A percentile compares a stretch with the other conserved stretches of the same genome.
Evolutionary conservation across 176 grass and related monocot species (phyloP).

Genomic region (Oryza nivara): DNA sequence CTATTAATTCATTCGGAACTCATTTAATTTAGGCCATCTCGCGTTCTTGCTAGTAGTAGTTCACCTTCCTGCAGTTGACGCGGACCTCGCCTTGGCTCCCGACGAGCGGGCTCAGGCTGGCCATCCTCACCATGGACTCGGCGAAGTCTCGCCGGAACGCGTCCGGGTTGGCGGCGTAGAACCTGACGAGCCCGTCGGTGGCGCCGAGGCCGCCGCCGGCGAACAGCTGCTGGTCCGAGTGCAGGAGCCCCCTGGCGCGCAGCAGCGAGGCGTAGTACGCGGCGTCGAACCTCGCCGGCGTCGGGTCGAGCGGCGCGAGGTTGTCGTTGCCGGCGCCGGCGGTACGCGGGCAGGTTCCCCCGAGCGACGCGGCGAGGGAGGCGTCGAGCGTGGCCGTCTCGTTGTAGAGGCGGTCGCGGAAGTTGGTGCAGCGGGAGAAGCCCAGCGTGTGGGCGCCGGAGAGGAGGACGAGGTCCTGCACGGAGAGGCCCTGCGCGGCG

Average conservation of each 20-base stretch:
- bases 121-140: slow-evolving; percentile 74
- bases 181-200: neutral
- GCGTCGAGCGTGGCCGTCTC: slow-evolving; percentile 62
- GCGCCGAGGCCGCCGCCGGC: slow-evolving; percentile 57
- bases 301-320: slow-evolving; percentile 63
- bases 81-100: slow-evolving; percentile 68
- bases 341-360: slow-evolving; percentile 40
- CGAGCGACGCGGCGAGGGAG: slow-evolving; percentile 47
- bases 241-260: slow-evolving; percentile 55
- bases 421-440: slow-evolving; percentile 66
- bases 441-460: slow-evolving; percentile 78
- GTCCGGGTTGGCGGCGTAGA: slow-evolving; percentile 50
- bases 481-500: slow-evolving; percentile 54
- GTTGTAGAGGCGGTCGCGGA: slow-evolving; percentile 75
- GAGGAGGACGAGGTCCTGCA: slow-evolving; percentile 72
- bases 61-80: slow-evolving; percentile 62
- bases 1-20: neutral
- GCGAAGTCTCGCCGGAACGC: slow-evolving; percentile 79
- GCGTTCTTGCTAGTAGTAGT: slow-evolving; percentile 18
- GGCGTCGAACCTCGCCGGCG: slow-evolving; percentile 60
- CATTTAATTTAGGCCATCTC: neutral
- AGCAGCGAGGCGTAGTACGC: slow-evolving; percentile 58
- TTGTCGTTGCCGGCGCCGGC: slow-evolving; percentile 45
- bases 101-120: slow-evolving; percentile 56
- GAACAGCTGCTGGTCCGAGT: slow-evolving; percentile 87